Conservation (phyloP, 2,329 filamentous ascomycete genomes). For the Talaromyces verruculosus region DNA sequence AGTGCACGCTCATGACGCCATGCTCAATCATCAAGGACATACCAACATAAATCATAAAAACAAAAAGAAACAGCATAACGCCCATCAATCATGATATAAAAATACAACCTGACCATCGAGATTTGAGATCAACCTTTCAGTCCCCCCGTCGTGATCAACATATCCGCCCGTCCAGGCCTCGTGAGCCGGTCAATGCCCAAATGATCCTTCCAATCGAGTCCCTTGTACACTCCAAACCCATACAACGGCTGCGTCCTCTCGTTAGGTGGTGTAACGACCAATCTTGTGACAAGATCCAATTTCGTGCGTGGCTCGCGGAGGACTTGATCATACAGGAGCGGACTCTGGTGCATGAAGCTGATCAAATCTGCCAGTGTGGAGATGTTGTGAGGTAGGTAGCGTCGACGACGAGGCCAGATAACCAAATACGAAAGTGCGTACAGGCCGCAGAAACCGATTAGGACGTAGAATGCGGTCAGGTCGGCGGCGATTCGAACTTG, state of each 20-base stretch:
- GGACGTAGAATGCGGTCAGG: constrained; percentile 68
- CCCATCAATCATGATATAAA: constrained; percentile 5
- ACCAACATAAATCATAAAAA: not conserved
- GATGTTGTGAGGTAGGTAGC: constrained; percentile 70
- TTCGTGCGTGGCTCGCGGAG: constrained; percentile 70
- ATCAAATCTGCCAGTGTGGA: constrained; percentile 73
- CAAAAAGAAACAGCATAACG: not conserved
- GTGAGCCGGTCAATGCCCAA: constrained; percentile 59
- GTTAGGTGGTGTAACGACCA: constrained; percentile 56
- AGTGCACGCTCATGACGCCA: constrained; percentile 14
- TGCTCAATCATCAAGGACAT: constrained; percentile 15
- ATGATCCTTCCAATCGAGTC: constrained; percentile 60
- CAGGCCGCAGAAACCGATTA: constrained; percentile 70
- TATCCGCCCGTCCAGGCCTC: constrained; percentile 44
- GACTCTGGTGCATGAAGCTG: constrained; percentile 72
- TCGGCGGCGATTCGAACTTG: constrained; percentile 66
- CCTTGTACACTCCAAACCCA: constrained; percentile 58
- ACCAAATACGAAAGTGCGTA: constrained; percentile 65
- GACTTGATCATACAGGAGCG: constrained; percentile 68
- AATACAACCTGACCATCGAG: constrained; percentile 11
- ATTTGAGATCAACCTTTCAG: constrained; percentile 26
- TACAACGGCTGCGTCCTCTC: constrained; percentile 48
- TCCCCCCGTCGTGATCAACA: constrained; percentile 42
- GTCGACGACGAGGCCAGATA: constrained; percentile 61
- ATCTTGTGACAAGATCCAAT: constrained; percentile 65